These are phyloP conservation scores for Plasmodium coatneyi DNA, from an alignment of 169 alveolate species.

Conservation along the genomic window DNA sequence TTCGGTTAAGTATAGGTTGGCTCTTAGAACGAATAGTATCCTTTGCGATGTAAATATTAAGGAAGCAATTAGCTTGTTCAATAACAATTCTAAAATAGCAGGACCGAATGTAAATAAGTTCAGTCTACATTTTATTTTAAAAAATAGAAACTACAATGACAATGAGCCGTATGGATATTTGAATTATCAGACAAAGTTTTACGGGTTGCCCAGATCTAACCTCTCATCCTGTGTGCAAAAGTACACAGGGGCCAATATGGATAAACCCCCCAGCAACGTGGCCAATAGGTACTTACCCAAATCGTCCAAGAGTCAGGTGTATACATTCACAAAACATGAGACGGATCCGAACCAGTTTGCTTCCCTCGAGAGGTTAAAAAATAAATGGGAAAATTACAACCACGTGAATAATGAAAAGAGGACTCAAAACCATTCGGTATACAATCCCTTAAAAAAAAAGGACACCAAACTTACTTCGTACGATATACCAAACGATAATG, in stretches of 20 bases:
- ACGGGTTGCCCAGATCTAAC: slow-evolving; percentile 57
- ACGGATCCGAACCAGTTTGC: slow-evolving; percentile 2
- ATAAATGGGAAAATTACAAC: slow-evolving; percentile 49
- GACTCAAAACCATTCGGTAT: background rate
- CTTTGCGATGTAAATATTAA: slow-evolving; percentile 41
- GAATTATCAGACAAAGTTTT: slow-evolving; percentile 27
- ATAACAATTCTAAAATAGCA: slow-evolving; percentile 41
- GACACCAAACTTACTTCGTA: background rate
- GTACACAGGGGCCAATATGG: background rate
- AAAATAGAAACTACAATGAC: slow-evolving; percentile 44
- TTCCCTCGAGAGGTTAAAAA: slow-evolving; percentile 28
- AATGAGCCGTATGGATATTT: slow-evolving; percentile 20
- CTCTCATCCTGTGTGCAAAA: slow-evolving; percentile 44
- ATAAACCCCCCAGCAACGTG: background rate
- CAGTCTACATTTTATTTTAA: slow-evolving; percentile 50
- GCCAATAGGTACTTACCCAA: background rate
- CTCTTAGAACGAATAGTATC: slow-evolving; percentile 19
- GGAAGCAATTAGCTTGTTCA: slow-evolving; percentile 63
- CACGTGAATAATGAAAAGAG: background rate
- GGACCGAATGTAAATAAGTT: slow-evolving; percentile 66
- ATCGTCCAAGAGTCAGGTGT: slow-evolving; percentile 44
- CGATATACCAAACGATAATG: background rate
- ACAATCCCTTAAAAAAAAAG: background rate
- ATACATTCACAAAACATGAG: background rate
- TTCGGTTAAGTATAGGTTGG: slow-evolving; percentile 61